phyloP scores from a whole-genome alignment of 202 grass and related monocot species.

The Musa balbisiana region DNA sequence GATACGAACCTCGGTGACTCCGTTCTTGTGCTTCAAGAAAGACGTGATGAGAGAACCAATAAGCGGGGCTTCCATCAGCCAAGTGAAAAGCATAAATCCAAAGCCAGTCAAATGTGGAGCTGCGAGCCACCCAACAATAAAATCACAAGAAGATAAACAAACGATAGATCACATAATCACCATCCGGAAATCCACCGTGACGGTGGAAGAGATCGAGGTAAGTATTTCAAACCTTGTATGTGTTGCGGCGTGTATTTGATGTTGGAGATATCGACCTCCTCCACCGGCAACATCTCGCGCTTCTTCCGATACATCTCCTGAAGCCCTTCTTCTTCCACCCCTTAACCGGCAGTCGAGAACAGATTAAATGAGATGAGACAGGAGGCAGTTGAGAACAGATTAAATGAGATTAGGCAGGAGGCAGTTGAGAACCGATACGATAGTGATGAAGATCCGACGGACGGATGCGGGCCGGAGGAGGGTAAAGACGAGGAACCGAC shows the following conservation, averaged over 20 bases:
- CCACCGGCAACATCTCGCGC: conserved; percentile 43
- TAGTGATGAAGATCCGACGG: no score
- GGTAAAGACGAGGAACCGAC: no score
- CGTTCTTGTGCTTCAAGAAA: conserved; percentile 65
- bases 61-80: conserved; percentile 64
- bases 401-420: no score
- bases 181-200: no score
- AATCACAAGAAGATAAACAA: not conserved
- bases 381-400: no score
- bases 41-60: conserved; percentile 50
- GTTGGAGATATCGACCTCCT: conserved; percentile 56
- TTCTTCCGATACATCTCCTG: conserved; percentile 21
- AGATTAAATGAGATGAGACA: no score
- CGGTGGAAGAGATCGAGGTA: not conserved
- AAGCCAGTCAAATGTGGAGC: conserved; percentile 71
- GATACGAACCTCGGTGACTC: conserved; percentile 41
- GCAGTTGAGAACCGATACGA: no score
- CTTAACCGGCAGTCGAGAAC: not conserved
- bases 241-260: conserved; percentile 44
- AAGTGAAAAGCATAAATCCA: conserved; percentile 50
- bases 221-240: conserved; percentile 19
- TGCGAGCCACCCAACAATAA: conserved; percentile 22
- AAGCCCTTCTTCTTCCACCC: not conserved
- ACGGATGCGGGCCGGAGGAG: no score
- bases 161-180: no score